Base-by-base conservation (phyloP, 2,329 filamentous ascomycete species). In the Cladosporium phlei region DNA sequence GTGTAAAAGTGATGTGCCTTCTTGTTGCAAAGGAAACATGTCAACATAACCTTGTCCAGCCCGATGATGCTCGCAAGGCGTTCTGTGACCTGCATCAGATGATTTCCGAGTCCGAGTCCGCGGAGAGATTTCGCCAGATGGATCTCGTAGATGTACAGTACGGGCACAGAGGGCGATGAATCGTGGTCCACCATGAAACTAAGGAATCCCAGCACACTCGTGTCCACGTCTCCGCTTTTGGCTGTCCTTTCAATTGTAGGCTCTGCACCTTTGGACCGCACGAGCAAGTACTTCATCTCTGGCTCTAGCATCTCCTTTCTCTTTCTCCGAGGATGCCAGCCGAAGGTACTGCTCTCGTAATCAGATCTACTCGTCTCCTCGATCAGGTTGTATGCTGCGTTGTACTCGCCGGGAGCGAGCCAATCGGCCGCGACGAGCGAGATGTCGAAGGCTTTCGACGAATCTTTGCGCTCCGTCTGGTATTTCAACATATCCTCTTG, bases 141-240 rank as follows among this genome's bases (percentile, higher is more conserved):
- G 27, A 91, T 79, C 66, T 91, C 86, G 62, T 89, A 91, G 63
- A 86, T 83, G 64, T 89, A 91, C 16, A 88, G 61, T 2, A 89
- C 85, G 0, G 80, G 72, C 49, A 79, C 68, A 1, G 74, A 74
- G n/a, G 62, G 61, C n/a, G 60, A 39, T 38, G 80, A 78, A 59
- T 87, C 83, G 59, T 78, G 78, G 2, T 81, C 84, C n/a, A 84
- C 76, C 82, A 86, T 83, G 58, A 86, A 70, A n/a, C 81, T 85
- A 0, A 77, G 71, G 54, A 86, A 67, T 2, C 58, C 65, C 8
- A 54, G 46, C 8, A 57, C 32, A 20, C 21, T 47, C 24, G 22
- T 42, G 34, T 47, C 40, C 24, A 30, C 29, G 28, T 39, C 29
- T n/a, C 42, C 29, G 28, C 11, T 30, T 27, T 43, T 21, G 14